Evolutionary conservation across 2,329 filamentous ascomycete species (phyloP).

Genomic region (Volutella citrinella): DNA sequence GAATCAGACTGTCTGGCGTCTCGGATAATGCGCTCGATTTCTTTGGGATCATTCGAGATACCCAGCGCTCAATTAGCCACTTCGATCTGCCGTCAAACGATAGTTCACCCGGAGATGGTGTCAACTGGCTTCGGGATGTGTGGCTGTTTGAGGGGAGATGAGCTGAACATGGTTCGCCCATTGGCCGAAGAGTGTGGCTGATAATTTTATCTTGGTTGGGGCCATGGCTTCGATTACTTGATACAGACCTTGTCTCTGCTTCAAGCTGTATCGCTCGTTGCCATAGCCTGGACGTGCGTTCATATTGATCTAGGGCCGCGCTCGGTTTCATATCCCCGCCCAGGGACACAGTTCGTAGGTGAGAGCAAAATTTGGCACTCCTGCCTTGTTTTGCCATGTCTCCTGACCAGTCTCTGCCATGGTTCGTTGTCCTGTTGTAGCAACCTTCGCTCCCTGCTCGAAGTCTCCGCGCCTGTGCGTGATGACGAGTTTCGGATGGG

Average conservation of each 20-base stretch:
- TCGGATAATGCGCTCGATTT: not conserved
- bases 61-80: slow-evolving; percentile 19
- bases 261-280: slow-evolving; percentile 25
- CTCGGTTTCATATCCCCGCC: slow-evolving; percentile 9
- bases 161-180: no score
- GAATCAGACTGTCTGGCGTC: slow-evolving; percentile 6
- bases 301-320: slow-evolving; percentile 11
- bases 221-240: slow-evolving; percentile 7
- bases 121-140: slow-evolving; percentile 11
- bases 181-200: no score
- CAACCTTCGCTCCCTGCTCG: no score
- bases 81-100: slow-evolving; percentile 8
- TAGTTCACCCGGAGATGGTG: slow-evolving; percentile 13
- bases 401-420: no score
- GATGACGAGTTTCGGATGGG: no score
- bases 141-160: slow-evolving; percentile 3
- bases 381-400: no score
- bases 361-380: no score
- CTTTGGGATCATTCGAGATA: slow-evolving; percentile 11
- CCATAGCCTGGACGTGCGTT: slow-evolving; percentile 26
- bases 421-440: no score
- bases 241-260: slow-evolving; percentile 15
- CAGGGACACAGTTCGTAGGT: slow-evolving; percentile 8
- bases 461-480: no score
- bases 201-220: slow-evolving; percentile 3